Percentiles rank a stretch among this genome's conserved stretches.
Evolutionary conservation across 179 eudicot species (phyloP).

Genomic region (Spinacia oleracea): DNA sequence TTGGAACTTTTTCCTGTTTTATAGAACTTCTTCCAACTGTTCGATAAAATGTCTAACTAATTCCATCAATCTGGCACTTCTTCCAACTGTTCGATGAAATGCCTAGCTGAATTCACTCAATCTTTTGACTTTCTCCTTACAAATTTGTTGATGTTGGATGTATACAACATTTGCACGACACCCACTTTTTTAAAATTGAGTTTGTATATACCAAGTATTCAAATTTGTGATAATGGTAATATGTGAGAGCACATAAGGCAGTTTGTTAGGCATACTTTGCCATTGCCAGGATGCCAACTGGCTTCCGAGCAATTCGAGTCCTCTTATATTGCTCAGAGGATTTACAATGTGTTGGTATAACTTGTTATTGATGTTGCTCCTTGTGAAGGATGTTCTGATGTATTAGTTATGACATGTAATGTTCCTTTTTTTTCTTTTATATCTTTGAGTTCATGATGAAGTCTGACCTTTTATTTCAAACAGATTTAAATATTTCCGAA

Average conservation of each 20-base stretch:
- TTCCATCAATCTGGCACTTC: background rate
- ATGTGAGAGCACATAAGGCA: background rate
- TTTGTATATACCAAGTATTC: background rate
- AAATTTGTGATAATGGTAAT: background rate
- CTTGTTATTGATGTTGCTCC: background rate
- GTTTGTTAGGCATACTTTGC: background rate
- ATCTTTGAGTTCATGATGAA: background rate
- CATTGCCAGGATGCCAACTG: background rate
- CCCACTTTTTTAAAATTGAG: background rate
- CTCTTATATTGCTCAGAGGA: background rate
- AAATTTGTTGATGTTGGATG: background rate
- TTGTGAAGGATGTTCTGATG: background rate
- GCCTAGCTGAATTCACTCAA: background rate
- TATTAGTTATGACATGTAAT: background rate
- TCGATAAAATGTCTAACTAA: constrained; percentile 23
- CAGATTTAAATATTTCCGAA: constrained; percentile 70
- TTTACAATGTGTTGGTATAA: background rate
- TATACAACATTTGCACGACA: background rate
- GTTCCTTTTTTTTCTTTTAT: background rate
- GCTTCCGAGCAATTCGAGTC: too few species aligned
- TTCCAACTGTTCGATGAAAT: constrained; percentile 24
- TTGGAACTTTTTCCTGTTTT: too few species aligned
- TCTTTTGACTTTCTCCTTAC: background rate
- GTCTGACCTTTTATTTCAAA: constrained; percentile 4
- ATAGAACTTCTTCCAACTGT: constrained; percentile 16